Evolutionary conservation across 495 filamentous ascomycete species (phyloP).

Genomic region (Apiosordaria backusii): DNA sequence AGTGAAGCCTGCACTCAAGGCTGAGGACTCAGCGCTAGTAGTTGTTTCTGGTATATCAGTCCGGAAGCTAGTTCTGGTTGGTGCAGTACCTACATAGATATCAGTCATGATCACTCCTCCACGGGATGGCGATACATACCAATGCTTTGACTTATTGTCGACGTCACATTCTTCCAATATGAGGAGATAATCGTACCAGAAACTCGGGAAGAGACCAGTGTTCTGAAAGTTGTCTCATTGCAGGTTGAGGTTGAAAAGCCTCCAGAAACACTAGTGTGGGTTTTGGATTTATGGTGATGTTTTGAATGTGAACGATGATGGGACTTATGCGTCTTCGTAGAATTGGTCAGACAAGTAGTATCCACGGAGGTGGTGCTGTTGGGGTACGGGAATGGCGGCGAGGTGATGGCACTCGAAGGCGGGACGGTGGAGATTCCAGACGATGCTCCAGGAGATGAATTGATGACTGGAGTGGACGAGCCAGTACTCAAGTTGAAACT

Average conservation of each 20-base stretch:
- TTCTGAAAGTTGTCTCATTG: conserved; percentile 7
- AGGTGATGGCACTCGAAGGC: background rate
- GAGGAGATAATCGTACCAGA: conserved; percentile 5
- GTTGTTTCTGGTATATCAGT: background rate
- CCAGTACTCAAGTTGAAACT: background rate
- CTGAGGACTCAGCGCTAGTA: background rate
- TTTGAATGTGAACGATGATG: background rate
- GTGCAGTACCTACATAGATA: background rate
- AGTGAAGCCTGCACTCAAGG: background rate
- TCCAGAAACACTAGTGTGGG: background rate
- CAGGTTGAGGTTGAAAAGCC: conserved; percentile 4
- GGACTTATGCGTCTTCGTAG: background rate
- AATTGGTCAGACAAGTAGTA: conserved; percentile 5
- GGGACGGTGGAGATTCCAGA: conserved; percentile 2
- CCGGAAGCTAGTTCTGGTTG: background rate
- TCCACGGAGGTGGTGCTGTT: conserved; percentile 1
- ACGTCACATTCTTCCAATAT: conserved; percentile 2
- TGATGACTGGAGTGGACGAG: background rate
- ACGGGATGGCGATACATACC: background rate
- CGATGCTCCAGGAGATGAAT: background rate
- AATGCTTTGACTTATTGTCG: background rate
- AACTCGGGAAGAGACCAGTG: background rate
- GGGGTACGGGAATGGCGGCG: background rate
- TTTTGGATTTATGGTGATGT: background rate
- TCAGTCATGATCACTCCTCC: background rate